phyloP scores from a whole-genome alignment of 148 eudicot species.

The Oxyria digyna region DNA sequence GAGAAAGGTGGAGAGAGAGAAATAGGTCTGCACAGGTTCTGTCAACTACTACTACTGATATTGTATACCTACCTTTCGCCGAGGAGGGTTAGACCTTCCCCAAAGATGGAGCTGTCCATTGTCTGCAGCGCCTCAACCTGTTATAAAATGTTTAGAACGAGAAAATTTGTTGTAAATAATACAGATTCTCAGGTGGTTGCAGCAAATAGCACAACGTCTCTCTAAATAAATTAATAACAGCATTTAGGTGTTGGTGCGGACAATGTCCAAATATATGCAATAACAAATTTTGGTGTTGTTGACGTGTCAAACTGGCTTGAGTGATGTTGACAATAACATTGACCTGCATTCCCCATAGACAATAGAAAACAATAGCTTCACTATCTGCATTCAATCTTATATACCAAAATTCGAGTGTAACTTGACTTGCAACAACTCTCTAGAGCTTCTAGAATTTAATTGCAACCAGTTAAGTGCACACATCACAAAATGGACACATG shows the following conservation, averaged over 20 bases:
- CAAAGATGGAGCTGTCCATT: constrained; percentile 51
- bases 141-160: background rate
- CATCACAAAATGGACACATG: background rate
- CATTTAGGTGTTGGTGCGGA: background rate
- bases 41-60: background rate
- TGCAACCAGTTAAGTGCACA: background rate
- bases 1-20: background rate
- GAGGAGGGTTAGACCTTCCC: constrained; percentile 85
- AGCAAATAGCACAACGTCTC: background rate
- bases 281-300: background rate
- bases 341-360: background rate
- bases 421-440: background rate
- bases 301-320: background rate
- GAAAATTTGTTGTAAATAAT: background rate
- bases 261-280: background rate
- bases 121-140: constrained; percentile 53
- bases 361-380: background rate
- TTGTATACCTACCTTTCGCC: constrained; percentile 39
- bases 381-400: background rate
- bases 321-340: background rate
- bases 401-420: background rate
- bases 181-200: background rate
- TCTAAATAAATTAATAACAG: background rate
- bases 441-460: background rate
- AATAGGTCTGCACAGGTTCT: background rate